Conservation (phyloP, 192 early-diverging fungal genomes). For the Coemansia sp. region DNA sequence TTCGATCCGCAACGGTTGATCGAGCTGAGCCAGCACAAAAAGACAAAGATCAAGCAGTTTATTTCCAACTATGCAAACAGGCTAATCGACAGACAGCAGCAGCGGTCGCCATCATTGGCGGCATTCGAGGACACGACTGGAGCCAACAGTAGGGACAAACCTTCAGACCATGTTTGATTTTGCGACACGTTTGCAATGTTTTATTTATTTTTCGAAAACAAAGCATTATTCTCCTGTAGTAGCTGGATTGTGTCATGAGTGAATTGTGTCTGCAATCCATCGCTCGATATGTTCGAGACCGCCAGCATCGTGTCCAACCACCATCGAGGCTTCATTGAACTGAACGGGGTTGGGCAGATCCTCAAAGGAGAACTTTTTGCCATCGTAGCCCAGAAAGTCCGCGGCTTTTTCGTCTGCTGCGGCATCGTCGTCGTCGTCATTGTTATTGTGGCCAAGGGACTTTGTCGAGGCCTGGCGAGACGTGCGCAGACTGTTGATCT, state of each 20-base stretch:
- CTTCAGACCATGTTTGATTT: background rate
- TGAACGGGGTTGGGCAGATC: conserved; percentile 72
- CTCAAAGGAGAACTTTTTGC: conserved; percentile 78
- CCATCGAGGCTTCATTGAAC: conserved; percentile 67
- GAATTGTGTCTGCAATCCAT: conserved; percentile 61
- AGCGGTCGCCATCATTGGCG: background rate
- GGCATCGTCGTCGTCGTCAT: conserved; percentile 33
- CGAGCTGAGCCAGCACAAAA: conserved; percentile 49
- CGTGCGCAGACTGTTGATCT: conserved; percentile 63
- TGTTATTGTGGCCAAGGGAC: conserved; percentile 18
- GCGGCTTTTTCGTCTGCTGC: conserved; percentile 63
- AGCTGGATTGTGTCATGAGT: conserved; percentile 1
- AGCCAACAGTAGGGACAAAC: background rate
- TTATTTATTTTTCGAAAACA: background rate
- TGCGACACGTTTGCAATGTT: background rate
- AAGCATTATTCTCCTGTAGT: background rate
- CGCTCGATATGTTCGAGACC: conserved; percentile 62
- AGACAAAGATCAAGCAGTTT: conserved; percentile 55
- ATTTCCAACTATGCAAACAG: conserved; percentile 45
- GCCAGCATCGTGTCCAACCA: conserved; percentile 53
- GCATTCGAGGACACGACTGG: background rate
- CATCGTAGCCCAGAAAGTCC: conserved; percentile 81
- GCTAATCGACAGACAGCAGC: conserved; percentile 19
- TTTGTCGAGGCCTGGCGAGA: conserved; percentile 35
- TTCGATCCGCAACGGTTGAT: conserved; percentile 50